Base-by-base conservation (phyloP, 2,329 filamentous ascomycete genomes). In the Ceratocystis cacaofunesta region DNA sequence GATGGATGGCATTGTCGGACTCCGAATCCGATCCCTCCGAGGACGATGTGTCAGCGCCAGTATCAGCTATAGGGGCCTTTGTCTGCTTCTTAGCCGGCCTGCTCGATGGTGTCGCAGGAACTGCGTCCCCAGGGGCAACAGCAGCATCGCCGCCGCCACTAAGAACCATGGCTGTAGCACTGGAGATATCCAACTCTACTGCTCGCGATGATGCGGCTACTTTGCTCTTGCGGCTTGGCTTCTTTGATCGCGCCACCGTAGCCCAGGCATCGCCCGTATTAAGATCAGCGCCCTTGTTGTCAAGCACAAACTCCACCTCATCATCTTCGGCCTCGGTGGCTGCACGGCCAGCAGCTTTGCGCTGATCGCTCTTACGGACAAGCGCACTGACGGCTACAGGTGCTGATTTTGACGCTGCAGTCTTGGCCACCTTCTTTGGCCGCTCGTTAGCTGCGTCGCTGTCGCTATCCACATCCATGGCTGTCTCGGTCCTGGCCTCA, bases 1-100 rank as follows among this genome's bases (percentile, higher is more conserved):
- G 22, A 66, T 76, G 74, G 61, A 74, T 75, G 1, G 71, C 73
- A 15, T 72, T 72, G 8, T 69, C 69, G 32, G 71, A 69, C 68
- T 52, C 63, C 60, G 57, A 43, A 30, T 57, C 25, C 52, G 8
- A 66, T 6, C 44, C 64, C 1, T 65, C 64, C 10, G 60, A 63
- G 2, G 63, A 65, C 17, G 66, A 65, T 12, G 66, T 65, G 55
- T 68, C 66, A 17, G 63, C 61, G 1, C 44, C 43, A 50, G 60
- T 19, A 32, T 28, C 32, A 19, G 41, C 52, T 15, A 32, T 28
- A 12, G 36, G 10, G 19, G 61, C 44, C 30, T 44, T 44, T 1
- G 41, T n/a, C 32, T 50, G 46, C 30, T 28, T n/a, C 30, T 64
- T 64, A 48, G 48, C 19, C 3, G 22, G 15, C 43, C 61, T 61